Base-by-base conservation (phyloP, 345 rosid genomes). In the Gynandropsis gynandra region DNA sequence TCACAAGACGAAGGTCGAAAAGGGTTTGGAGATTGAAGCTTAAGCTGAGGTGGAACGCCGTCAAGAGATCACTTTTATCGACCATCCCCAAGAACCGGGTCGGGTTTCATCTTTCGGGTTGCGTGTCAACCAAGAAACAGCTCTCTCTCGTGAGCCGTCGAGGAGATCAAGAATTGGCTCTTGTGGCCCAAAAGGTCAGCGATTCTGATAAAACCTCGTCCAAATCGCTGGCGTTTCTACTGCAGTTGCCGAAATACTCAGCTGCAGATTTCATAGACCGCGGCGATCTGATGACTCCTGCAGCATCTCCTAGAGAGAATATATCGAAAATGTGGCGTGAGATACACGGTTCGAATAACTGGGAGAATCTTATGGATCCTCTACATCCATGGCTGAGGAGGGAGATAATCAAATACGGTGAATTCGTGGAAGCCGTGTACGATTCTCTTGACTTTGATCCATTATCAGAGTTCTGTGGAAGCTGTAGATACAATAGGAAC, bases 361-460 rank as follows among this genome's bases (percentile, higher is more conserved):
- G 83, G 83, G 76, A 75, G 12, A 70, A 64, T 4, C 62, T 79
- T 39, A 56, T 82, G 1, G 77, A 75, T 50, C 85, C 85, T 2
- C 64, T 82, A 11, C 73, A 76, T 50, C 80, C 83, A 4, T 65
- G 71, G 50, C 74, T 79, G 1, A 71, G 85, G 21, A 70, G 76
- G 56, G 89, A 82, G 40, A 18, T 79, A 7, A 45, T 72, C 61
- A 79, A 77, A 48, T 82, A 79, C 7, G 86, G 86, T 12, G 90
- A 82, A 32, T 77, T 82, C 3, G 80, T 59, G 0, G 63, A 67
- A 54, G 74, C 78, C 10, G 79, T 80, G 8, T 77, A 79, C 3
- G 85, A 79, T 50, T 76, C 81, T 14, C 79, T 82, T 1, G 85
- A 82, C 27, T 79, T 82, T 1, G 81, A 82, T 48, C 80, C 83